These are phyloP conservation scores for Hysterium pulicare DNA, from an alignment of 2,329 filamentous ascomycete species.

Conservation along the genomic window DNA sequence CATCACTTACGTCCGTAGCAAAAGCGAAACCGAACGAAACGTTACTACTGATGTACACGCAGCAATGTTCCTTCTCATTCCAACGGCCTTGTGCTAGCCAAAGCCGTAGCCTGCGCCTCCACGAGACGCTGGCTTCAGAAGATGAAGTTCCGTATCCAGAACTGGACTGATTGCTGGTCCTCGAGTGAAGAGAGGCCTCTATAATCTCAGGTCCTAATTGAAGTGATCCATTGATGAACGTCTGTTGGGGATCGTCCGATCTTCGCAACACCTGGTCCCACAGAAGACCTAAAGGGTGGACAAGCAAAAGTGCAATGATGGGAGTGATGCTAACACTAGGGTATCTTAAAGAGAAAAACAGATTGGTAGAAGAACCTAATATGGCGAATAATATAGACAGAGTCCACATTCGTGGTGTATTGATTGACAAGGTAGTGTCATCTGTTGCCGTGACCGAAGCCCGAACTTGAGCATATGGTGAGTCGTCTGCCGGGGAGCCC, in stretches of 20 bases:
- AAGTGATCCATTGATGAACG: slow-evolving; percentile 57
- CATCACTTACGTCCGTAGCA: slow-evolving; percentile 65
- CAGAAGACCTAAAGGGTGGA: slow-evolving; percentile 75
- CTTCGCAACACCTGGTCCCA: slow-evolving; percentile 73
- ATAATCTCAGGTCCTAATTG: slow-evolving; percentile 9
- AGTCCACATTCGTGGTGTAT: slow-evolving; percentile 83
- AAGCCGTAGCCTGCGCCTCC: slow-evolving; percentile 52
- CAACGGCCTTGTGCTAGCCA: slow-evolving; percentile 78
- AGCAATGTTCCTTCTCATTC: slow-evolving; percentile 88
- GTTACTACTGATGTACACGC: slow-evolving; percentile 86
- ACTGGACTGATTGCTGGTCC: slow-evolving; percentile 8
- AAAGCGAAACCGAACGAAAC: slow-evolving; percentile 88
- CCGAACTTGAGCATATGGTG: slow-evolving; percentile 73
- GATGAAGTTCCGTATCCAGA: slow-evolving; percentile 9
- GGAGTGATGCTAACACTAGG: slow-evolving; percentile 86
- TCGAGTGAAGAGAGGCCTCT: slow-evolving; percentile 1
- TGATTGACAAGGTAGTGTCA: slow-evolving; percentile 74
- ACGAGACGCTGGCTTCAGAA: slow-evolving; percentile 11
- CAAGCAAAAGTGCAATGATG: slow-evolving; percentile 80
- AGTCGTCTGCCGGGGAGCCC: slow-evolving; percentile 62
- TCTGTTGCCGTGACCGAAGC: slow-evolving; percentile 75
- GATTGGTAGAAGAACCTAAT: slow-evolving; percentile 76
- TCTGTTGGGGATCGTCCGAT: slow-evolving; percentile 51
- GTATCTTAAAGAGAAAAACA: slow-evolving; percentile 88
- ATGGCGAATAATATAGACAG: slow-evolving; percentile 77